These are phyloP conservation scores for Hydrangea macrophylla DNA, from an alignment of 148 eudicot genomes.

Conservation along the genomic window DNA sequence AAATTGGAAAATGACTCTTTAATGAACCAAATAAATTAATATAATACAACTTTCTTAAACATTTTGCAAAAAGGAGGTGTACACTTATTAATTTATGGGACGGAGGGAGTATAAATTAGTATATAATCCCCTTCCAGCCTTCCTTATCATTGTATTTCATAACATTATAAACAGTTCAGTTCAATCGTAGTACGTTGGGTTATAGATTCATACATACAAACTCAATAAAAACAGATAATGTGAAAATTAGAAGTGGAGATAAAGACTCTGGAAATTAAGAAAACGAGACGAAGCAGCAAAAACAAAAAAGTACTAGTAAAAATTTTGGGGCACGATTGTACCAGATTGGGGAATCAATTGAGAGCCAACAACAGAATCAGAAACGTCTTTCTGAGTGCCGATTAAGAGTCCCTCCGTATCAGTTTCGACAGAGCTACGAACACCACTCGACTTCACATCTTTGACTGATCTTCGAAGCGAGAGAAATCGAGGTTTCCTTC, in stretches of 20 bases:
- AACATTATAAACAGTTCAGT: too few relatives aligned
- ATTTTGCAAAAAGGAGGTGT: too few relatives aligned
- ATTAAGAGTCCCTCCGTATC: constrained; percentile 41
- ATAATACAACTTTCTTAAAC: too few relatives aligned
- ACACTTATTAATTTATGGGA: too few relatives aligned
- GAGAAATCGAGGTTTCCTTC: constrained; percentile 15
- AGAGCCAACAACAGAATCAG: constrained; percentile 70
- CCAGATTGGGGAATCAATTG: constrained; percentile 53
- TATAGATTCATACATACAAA: not conserved
- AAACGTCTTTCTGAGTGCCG: constrained; percentile 49
- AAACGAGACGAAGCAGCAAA: not conserved
- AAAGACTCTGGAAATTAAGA: not conserved
- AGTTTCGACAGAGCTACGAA: constrained; percentile 23
- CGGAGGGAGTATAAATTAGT: too few relatives aligned
- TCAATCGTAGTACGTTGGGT: too few relatives aligned
- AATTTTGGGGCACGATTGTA: not conserved
- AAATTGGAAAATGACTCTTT: too few relatives aligned
- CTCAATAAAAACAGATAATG: not conserved
- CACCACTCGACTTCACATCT: constrained; percentile 17
- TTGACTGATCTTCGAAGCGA: constrained; percentile 23
- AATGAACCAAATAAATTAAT: too few relatives aligned
- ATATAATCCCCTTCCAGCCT: too few relatives aligned
- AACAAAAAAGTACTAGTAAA: not conserved
- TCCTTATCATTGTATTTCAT: too few relatives aligned
- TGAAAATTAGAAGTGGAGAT: not conserved